These are phyloP conservation scores for Colletotrichum costaricense DNA, from an alignment of 2,329 filamentous ascomycete species.

Conservation along the genomic window DNA sequence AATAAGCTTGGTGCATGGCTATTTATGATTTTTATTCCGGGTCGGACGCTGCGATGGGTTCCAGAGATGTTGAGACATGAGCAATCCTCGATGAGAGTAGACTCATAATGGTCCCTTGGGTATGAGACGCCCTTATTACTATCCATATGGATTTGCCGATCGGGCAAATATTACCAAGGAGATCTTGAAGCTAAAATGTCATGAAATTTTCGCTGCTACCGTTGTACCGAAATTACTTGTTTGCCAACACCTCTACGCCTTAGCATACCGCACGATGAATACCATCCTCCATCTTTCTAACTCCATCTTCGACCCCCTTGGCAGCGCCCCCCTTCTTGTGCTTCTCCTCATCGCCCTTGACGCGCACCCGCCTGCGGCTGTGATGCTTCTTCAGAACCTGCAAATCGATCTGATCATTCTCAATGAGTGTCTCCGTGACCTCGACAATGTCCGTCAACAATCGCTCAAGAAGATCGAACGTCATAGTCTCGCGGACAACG, in stretches of 20 bases:
- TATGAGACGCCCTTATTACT: too few relatives aligned
- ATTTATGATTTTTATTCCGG: not conserved
- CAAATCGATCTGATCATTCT: conserved; percentile 37
- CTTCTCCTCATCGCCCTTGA: conserved; percentile 30
- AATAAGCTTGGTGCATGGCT: not conserved
- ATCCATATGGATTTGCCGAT: too few relatives aligned
- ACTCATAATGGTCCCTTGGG: too few relatives aligned
- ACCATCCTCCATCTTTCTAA: conserved; percentile 38
- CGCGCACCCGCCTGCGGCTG: conserved; percentile 10
- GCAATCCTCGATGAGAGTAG: too few relatives aligned
- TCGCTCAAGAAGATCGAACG: conserved; percentile 73
- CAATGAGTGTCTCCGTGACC: conserved; percentile 71
- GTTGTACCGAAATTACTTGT: not conserved
- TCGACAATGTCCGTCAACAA: conserved; percentile 70
- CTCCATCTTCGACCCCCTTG: conserved; percentile 3
- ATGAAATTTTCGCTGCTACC: not conserved
- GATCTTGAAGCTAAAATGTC: not conserved
- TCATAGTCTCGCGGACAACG: conserved; percentile 75
- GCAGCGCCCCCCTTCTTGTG: conserved; percentile 13
- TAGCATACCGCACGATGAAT: conserved; percentile 47
- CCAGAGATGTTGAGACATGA: too few relatives aligned
- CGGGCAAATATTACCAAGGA: not conserved
- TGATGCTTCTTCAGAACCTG: conserved; percentile 33
- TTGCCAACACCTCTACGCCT: not conserved
- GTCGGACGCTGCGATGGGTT: not conserved